Evolutionary conservation across 1,284 basidiomycete species (phyloP), one percentile per base, ranked within the genome.

Genomic region (Papiliotrema flavescens): DNA sequence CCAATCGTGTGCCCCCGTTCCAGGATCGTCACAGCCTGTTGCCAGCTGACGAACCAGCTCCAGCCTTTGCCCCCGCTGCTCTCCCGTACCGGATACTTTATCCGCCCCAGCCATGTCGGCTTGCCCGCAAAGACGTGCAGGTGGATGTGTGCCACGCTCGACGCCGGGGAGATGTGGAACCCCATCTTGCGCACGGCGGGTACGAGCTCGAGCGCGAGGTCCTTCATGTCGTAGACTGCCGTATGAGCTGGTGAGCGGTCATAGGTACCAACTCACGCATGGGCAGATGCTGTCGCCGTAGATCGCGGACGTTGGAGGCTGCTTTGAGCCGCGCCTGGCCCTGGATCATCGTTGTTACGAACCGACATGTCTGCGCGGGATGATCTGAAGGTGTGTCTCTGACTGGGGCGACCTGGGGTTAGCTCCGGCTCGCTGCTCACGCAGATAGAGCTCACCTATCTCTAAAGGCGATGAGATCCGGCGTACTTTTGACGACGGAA

Each of bases 131-230:
- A 84, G 20, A 87, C 84, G 71, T 92, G 90, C 39, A 93, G 73
- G 69, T 92, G 89, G 15, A 92, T 76, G 71, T 92, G 89, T 26
- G 84, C 76, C 2, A 91, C 82, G n/a, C 85, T 87, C 55, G 83
- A 85, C 71, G 88, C 88, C 0, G 89, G 89, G 0, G 89, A 87
- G 58, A 90, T 87, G 70, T 90, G 88, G 63, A 88, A 90, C 1
- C 88, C 88, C 71, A 88, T 79, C 57, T 85, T 87, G 76, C 23
- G 80, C 66, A n/a, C 70, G 70, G 4, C 48, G 48, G 57, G 62
- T 83, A 81, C 40, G 87, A 76, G 51, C 83, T 70, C 42, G 44
- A 82, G 70, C 2, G 85, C 88, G 35, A 88, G 80, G 6, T 66
- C 66, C 61, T 80, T 77, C 87, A 90, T 88, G 15, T 77, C 74